phyloP scores from a whole-genome alignment of 2,329 filamentous ascomycete genomes.

The Ceratocystis colombiana region DNA sequence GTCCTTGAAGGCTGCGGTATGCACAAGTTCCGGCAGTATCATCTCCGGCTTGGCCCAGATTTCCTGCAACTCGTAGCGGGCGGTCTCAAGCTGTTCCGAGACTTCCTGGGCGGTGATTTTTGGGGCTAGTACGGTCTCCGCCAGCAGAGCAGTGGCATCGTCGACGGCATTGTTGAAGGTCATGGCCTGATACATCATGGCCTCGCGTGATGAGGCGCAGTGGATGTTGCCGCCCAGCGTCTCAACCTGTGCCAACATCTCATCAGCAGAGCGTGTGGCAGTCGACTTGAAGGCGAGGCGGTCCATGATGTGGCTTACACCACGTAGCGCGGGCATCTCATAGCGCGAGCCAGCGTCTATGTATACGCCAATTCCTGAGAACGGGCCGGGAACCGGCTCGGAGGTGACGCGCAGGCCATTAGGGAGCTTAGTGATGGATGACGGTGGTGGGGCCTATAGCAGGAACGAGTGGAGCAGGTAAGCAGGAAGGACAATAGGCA shows the following conservation, averaged over 20 bases:
- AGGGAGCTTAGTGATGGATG: slow-evolving; percentile 75
- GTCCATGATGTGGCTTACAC: slow-evolving; percentile 94
- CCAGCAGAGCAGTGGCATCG: slow-evolving; percentile 69
- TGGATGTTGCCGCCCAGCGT: slow-evolving; percentile 90
- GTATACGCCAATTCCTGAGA: slow-evolving; percentile 90
- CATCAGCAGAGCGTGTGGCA: slow-evolving; percentile 57
- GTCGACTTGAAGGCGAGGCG: slow-evolving; percentile 91
- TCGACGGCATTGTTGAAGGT: slow-evolving; percentile 92
- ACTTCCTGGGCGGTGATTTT: slow-evolving; percentile 80
- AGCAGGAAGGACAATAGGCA: neutral
- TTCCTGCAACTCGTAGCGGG: slow-evolving; percentile 89
- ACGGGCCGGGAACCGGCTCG: slow-evolving; percentile 86
- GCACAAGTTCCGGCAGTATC: slow-evolving; percentile 87
- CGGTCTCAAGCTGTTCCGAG: slow-evolving; percentile 74
- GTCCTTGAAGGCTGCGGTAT: slow-evolving; percentile 90
- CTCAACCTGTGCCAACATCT: slow-evolving; percentile 82
- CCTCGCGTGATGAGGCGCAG: slow-evolving; percentile 88
- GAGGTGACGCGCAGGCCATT: slow-evolving; percentile 94
- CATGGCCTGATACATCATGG: slow-evolving; percentile 96
- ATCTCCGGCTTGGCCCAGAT: slow-evolving; percentile 97
- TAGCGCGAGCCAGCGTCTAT: slow-evolving; percentile 91
- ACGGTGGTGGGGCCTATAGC: slow-evolving; percentile 61
- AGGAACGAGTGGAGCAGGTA: neutral
- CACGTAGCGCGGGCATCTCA: slow-evolving; percentile 73
- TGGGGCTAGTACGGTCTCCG: slow-evolving; percentile 86